These are phyloP conservation scores for Ceratocystis ficicola DNA, from an alignment of 2,329 filamentous ascomycete genomes.

Conservation along the genomic window DNA sequence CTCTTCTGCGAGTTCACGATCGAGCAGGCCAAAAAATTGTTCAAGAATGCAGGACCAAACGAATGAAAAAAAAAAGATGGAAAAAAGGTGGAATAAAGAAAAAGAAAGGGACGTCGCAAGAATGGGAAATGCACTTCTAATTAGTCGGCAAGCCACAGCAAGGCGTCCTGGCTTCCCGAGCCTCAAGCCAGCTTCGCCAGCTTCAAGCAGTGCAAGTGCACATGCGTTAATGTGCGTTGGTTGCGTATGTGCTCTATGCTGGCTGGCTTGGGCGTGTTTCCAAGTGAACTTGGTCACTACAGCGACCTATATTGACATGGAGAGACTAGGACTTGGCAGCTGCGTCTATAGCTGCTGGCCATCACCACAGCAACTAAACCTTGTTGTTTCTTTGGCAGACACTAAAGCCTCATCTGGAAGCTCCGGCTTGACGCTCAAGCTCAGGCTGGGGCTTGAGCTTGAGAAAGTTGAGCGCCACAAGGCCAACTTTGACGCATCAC, in stretches of 20 bases:
- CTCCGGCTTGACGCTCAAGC: background rate
- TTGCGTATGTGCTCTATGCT: background rate
- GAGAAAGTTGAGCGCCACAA: background rate
- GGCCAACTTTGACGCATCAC: background rate
- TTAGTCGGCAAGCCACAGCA: conserved; percentile 11
- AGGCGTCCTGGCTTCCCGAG: background rate
- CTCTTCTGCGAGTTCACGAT: background rate
- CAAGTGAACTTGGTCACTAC: conserved; percentile 12
- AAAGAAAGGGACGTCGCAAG: background rate
- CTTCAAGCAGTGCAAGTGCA: background rate
- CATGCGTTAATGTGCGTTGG: background rate
- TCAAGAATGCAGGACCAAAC: conserved; percentile 5
- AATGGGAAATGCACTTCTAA: conserved; percentile 14
- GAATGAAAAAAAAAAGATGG: background rate
- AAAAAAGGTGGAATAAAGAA: conserved; percentile 10
- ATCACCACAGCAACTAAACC: conserved; percentile 16
- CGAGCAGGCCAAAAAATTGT: background rate
- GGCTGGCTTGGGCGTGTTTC: conserved; percentile 13
- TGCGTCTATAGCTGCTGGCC: conserved; percentile 10
- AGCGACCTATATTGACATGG: conserved; percentile 17
- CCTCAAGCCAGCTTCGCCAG: background rate
- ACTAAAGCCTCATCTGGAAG: conserved; percentile 6
- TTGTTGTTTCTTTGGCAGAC: background rate
- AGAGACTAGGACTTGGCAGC: conserved; percentile 17
- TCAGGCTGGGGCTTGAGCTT: no score